These are phyloP conservation scores for Postia placenta DNA, from an alignment of 768 basidiomycete genomes.

Conservation along the genomic window DNA sequence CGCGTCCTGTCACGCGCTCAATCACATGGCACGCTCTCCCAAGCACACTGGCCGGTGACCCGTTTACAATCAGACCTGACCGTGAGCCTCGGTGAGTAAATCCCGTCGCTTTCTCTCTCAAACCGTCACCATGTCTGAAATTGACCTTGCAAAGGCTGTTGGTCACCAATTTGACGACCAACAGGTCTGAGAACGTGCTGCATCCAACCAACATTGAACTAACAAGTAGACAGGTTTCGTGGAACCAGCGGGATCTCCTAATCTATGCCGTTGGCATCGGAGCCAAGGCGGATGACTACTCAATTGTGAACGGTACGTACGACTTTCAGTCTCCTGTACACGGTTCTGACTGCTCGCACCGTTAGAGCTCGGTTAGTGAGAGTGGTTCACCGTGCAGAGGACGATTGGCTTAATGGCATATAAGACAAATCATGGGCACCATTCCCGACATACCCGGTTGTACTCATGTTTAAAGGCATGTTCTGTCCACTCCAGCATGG, in stretches of 20 bases:
- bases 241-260: conserved; percentile 81
- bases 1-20: not conserved
- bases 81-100: not conserved
- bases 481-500: not conserved
- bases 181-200: conserved; percentile 36
- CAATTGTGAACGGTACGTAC: conserved; percentile 62
- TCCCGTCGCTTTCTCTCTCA: not conserved
- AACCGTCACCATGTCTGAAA: conserved; percentile 32
- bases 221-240: conserved; percentile 78
- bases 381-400: not conserved
- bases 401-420: not conserved
- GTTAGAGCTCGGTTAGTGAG: too few relatives aligned
- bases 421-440: conserved; percentile 65
- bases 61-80: too few relatives aligned
- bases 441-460: conserved; percentile 83
- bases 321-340: not conserved
- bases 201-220: not conserved
- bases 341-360: not conserved
- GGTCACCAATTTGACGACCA: conserved; percentile 47
- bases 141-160: conserved; percentile 62
- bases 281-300: conserved; percentile 67
- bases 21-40: not conserved
- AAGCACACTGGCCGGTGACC: not conserved
- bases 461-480: conserved; percentile 63
- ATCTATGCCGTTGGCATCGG: conserved; percentile 79